phyloP scores from a whole-genome alignment of 345 rosid genomes.

The Pistacia vera region DNA sequence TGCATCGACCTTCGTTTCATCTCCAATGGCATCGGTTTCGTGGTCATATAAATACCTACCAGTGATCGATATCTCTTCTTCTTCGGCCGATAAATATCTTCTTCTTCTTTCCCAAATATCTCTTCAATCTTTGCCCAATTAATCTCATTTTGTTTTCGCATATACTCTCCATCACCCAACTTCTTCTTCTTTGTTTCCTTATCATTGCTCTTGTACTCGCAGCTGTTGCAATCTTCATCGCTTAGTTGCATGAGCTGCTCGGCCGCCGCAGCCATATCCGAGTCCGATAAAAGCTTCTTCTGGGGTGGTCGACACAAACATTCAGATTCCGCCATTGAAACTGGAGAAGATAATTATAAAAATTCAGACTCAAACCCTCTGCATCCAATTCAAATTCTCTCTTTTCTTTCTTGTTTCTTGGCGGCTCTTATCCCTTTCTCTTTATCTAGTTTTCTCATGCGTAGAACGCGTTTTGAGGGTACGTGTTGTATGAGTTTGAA shows the following conservation, averaged over 20 bases:
- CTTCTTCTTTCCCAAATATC: constrained; percentile 42
- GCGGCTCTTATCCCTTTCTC: not conserved
- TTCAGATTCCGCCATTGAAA: not conserved
- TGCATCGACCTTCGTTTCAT: not conserved
- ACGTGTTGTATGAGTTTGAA: constrained; percentile 4
- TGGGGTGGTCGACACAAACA: not conserved
- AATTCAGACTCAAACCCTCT: not conserved
- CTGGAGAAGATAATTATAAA: no score
- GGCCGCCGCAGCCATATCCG: constrained; percentile 40
- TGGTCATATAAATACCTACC: constrained; percentile 31
- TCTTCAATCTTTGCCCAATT: constrained; percentile 36
- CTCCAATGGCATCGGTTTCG: constrained; percentile 5
- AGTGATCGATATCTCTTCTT: constrained; percentile 39
- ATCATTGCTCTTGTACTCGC: not conserved
- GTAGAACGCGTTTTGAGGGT: constrained; percentile 25
- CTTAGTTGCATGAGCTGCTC: constrained; percentile 46
- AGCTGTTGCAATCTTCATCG: constrained; percentile 37
- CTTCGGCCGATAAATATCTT: constrained; percentile 19
- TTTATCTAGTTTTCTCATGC: not conserved
- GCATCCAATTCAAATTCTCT: no score
- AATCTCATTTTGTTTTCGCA: constrained; percentile 6
- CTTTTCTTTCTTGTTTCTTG: no score
- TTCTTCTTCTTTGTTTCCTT: not conserved
- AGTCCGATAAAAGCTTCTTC: constrained; percentile 18
- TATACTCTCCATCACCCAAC: not conserved